Conservation (phyloP, 2,329 filamentous ascomycete genomes). For the Colletotrichum spaethianum region DNA sequence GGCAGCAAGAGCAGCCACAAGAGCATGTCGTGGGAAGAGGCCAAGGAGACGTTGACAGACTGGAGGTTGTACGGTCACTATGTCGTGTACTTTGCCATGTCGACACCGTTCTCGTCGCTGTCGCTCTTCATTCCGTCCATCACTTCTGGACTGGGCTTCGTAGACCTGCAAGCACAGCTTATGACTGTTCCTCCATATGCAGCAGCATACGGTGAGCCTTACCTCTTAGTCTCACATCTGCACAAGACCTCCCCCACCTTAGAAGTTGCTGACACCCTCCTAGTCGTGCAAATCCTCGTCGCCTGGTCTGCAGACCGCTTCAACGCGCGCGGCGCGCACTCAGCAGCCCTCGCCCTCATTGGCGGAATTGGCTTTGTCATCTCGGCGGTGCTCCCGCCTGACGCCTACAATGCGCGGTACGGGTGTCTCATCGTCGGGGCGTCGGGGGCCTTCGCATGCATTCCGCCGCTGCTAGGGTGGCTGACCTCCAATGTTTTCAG, state of each 20-base stretch:
- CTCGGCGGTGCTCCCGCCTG: constrained; percentile 57
- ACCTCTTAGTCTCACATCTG: background rate
- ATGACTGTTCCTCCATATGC: constrained; percentile 78
- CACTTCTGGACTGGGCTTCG: constrained; percentile 65
- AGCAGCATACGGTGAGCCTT: constrained; percentile 65
- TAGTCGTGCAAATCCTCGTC: constrained; percentile 57
- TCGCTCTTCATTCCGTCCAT: constrained; percentile 76
- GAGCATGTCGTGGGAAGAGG: constrained; percentile 75
- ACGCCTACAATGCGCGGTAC: constrained; percentile 74
- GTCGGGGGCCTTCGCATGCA: constrained; percentile 76
- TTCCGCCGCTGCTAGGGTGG: constrained; percentile 80
- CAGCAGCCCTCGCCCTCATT: constrained; percentile 51
- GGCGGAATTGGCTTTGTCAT: constrained; percentile 55
- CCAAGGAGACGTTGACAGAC: constrained; percentile 77
- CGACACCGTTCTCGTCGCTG: constrained; percentile 70
- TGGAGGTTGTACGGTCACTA: constrained; percentile 79
- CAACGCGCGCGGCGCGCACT: constrained; percentile 66
- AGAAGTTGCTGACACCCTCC: background rate
- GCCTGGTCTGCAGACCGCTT: constrained; percentile 75
- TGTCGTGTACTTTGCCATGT: constrained; percentile 60
- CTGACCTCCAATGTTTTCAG: constrained; percentile 77
- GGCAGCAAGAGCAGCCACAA: constrained; percentile 72
- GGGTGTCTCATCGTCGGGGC: constrained; percentile 78
- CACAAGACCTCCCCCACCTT: no score
- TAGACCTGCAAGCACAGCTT: constrained; percentile 70